A percentile compares a stretch with the other conserved stretches of the same genome.
Conservation (phyloP, 306 rosid genomes). For the Astragalus membranaceus region DNA sequence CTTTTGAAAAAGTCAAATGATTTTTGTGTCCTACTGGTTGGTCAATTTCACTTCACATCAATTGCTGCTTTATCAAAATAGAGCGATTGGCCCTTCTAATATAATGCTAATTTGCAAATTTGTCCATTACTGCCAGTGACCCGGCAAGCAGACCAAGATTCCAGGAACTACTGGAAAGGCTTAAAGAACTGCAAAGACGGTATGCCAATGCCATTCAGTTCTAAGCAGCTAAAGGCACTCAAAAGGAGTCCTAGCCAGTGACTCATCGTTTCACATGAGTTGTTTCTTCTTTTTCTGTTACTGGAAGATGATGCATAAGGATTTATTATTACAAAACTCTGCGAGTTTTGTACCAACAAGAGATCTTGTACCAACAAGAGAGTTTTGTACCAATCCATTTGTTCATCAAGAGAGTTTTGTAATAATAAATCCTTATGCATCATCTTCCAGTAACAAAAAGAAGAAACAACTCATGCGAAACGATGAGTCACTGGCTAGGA, state of each 20-base stretch:
- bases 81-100: too few relatives aligned
- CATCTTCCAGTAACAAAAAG: constrained; percentile 20
- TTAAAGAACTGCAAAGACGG: constrained; percentile 64
- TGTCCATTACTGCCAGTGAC: constrained; percentile 46
- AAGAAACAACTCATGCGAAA: constrained; percentile 13
- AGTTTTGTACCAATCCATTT: constrained; percentile 1
- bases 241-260: constrained; percentile 46
- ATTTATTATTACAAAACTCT: not conserved
- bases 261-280: not conserved
- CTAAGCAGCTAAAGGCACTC: constrained; percentile 62
- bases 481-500: constrained; percentile 18
- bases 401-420: constrained; percentile 14
- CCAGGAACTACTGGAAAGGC: constrained; percentile 67
- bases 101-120: constrained; percentile 23
- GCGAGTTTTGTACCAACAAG: too few relatives aligned
- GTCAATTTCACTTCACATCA: too few relatives aligned
- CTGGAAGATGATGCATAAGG: not conserved
- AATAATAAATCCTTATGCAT: constrained; percentile 16
- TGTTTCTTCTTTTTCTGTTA: constrained; percentile 21
- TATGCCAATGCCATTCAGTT: constrained; percentile 53
- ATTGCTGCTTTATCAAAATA: too few relatives aligned
- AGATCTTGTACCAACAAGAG: not conserved
- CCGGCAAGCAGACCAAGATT: constrained; percentile 72
- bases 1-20: not conserved
- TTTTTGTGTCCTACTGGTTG: too few relatives aligned